Percentiles rank a stretch among this genome's conserved stretches.
Evolutionary conservation across 768 basidiomycete species (phyloP).

Genomic region (Collybiopsis confluens): DNA sequence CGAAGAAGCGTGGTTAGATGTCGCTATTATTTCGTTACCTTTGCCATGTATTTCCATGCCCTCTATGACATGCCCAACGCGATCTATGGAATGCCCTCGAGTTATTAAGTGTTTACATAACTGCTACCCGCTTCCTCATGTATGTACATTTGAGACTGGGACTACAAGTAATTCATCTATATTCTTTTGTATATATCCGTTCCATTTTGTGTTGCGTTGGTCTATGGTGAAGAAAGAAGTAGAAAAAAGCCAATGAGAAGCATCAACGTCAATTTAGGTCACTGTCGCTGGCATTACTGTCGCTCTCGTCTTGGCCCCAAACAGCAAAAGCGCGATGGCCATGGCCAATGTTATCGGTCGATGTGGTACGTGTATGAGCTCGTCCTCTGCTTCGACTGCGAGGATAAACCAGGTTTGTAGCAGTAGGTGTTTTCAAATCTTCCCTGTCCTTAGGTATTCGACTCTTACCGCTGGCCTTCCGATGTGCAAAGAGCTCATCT

Average conservation of each 20-base stretch:
- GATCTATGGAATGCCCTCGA: slow-evolving; percentile 5
- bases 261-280: slow-evolving; percentile 35
- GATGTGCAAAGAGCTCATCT: slow-evolving; percentile 44
- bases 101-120: no score
- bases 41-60: slow-evolving; percentile 4
- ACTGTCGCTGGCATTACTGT: slow-evolving; percentile 77
- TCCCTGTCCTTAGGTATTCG: slow-evolving; percentile 61
- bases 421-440: slow-evolving; percentile 57
- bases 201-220: no score
- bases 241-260: no score
- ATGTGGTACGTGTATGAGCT: slow-evolving; percentile 31
- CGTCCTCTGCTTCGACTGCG: slow-evolving; percentile 20
- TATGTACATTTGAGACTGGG: no score
- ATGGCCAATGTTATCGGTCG: slow-evolving; percentile 35
- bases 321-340: slow-evolving; percentile 71
- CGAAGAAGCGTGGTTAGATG: slow-evolving; percentile 72
- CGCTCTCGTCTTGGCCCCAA: slow-evolving; percentile 86
- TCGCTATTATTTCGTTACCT: not conserved
- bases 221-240: no score
- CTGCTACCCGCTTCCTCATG: no score
- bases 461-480: slow-evolving; percentile 40
- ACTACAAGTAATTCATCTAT: no score
- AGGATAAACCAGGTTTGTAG: slow-evolving; percentile 30
- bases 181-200: no score
- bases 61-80: not conserved